These are phyloP conservation scores for Termitomyces sp. DNA, from an alignment of 768 basidiomycete species.

Conservation along the genomic window DNA sequence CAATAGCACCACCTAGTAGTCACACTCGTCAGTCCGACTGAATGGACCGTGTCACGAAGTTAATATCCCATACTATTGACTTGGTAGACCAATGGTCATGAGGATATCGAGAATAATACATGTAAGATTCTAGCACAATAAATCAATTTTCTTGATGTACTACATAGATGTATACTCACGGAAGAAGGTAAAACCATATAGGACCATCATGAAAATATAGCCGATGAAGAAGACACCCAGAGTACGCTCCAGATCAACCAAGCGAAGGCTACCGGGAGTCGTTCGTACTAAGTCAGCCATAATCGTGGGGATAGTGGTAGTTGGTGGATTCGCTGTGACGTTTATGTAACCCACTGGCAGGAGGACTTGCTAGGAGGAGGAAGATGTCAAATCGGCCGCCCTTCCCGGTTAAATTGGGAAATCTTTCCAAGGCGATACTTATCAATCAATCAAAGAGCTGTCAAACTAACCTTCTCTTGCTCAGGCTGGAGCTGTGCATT, in stretches of 20 bases:
- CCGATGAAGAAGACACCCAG: constrained; percentile 15
- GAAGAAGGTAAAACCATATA: constrained; percentile 16
- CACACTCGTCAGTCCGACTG: neutral
- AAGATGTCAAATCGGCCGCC: neutral
- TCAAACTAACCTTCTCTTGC: neutral
- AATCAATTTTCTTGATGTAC: neutral
- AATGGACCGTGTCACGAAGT: neutral
- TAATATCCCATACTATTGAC: neutral
- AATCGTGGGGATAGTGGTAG: neutral
- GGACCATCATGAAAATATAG: constrained; percentile 14
- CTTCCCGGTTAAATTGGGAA: neutral
- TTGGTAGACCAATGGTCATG: constrained; percentile 11
- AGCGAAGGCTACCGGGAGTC: constrained; percentile 10
- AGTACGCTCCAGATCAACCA: constrained; percentile 12
- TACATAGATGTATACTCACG: constrained; percentile 7
- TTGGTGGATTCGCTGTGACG: neutral
- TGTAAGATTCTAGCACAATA: constrained; percentile 12
- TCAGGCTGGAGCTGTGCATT: neutral
- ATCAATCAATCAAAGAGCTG: neutral
- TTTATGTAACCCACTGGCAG: too few relatives aligned
- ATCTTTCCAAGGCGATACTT: neutral
- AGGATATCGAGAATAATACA: constrained; percentile 15
- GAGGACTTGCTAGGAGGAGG: too few relatives aligned
- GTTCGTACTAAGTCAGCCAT: constrained; percentile 9
- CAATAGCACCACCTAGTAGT: constrained; percentile 1